phyloP scores from a whole-genome alignment of 257 asterid species.

The Primulina huaijiensis region DNA sequence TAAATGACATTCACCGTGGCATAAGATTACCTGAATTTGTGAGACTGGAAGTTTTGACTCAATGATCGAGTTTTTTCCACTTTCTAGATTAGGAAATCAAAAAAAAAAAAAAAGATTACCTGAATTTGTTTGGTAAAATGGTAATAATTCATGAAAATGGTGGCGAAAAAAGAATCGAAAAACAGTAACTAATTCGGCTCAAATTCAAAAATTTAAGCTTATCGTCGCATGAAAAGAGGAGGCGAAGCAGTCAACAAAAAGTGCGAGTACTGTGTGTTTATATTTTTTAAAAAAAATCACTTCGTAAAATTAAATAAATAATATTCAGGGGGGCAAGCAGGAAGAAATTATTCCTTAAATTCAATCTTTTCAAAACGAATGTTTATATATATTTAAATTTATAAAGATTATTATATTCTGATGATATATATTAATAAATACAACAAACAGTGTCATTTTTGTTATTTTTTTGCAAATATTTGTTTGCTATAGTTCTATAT shows the following conservation, averaged over 20 bases:
- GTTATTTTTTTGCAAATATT: not conserved
- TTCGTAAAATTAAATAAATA: not conserved
- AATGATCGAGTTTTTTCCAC: too few species aligned
- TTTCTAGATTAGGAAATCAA: too few species aligned
- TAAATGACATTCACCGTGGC: not conserved
- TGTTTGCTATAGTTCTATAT: too few species aligned
- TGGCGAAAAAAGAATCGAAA: not conserved
- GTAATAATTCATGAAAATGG: not conserved
- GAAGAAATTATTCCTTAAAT: not conserved
- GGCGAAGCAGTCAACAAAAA: not conserved
- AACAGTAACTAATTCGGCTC: not conserved
- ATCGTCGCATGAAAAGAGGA: not conserved
- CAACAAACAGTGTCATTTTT: too few species aligned
- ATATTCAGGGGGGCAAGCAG: not conserved
- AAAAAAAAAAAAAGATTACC: too few species aligned
- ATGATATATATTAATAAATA: too few species aligned
- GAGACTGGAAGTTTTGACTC: too few species aligned
- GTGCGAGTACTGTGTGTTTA: not conserved
- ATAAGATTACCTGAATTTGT: not conserved
- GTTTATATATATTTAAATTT: not conserved
- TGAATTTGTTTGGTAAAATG: not conserved
- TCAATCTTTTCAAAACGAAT: not conserved
- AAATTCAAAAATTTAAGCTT: not conserved
- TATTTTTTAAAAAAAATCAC: too few species aligned
- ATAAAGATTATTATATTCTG: not conserved